phyloP scores from a whole-genome alignment of 2,329 filamentous ascomycete genomes.

The Dryadomyces quercivorus region DNA sequence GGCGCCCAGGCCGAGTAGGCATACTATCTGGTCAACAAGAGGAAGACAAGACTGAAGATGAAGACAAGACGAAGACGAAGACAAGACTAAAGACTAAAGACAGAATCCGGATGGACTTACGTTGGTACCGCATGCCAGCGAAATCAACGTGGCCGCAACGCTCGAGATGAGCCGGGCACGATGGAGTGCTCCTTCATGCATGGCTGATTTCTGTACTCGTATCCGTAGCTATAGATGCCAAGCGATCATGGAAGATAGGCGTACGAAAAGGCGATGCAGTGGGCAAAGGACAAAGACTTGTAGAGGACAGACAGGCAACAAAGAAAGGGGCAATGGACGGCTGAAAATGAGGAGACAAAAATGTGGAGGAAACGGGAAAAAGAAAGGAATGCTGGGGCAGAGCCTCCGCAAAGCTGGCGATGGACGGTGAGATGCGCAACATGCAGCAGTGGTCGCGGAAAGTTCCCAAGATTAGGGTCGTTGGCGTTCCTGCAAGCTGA shows the following conservation, averaged over 20 bases:
- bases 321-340: background rate
- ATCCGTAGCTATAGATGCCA: background rate
- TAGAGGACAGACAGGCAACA: too few relatives aligned
- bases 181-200: conserved; percentile 11
- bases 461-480: background rate
- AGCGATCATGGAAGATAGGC: background rate
- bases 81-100: background rate
- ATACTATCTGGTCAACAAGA: conserved; percentile 49
- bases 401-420: background rate
- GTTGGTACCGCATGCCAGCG: conserved; percentile 86
- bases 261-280: too few relatives aligned
- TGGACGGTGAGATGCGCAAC: background rate
- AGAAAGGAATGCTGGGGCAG: background rate
- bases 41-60: too few relatives aligned
- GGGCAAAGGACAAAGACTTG: too few relatives aligned
- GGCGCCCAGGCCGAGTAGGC: conserved; percentile 97
- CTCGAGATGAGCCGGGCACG: conserved; percentile 67
- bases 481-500: too few relatives aligned
- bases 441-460: background rate
- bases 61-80: too few relatives aligned
- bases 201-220: conserved; percentile 1
- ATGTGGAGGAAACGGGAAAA: background rate
- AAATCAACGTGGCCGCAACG: conserved; percentile 70
- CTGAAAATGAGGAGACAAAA: background rate
- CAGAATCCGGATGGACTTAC: conserved; percentile 32